Base-by-base conservation (phyloP, 1,139 yeast species). In the Debaryomyces robertsiae region DNA sequence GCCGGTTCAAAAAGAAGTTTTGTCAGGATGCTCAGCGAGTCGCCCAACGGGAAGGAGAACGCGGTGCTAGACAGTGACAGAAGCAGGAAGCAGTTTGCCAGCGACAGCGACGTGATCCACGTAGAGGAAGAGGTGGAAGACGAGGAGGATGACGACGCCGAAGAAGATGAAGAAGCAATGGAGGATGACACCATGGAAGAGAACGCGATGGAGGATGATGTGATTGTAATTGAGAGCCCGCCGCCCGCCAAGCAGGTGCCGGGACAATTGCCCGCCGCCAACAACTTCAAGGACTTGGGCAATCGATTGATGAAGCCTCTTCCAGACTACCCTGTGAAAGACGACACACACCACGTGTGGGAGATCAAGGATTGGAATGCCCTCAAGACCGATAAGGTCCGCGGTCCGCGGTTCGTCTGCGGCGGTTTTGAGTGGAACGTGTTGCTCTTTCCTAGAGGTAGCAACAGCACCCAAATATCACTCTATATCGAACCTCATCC, bases 381-480 rank as follows among this genome's bases (percentile, higher is more conserved):
- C 2, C 65, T 87, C 32, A 69, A 68, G 25, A 72, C 72, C 4
- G 74, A 73, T 24, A 69, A 70, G 46, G 84, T 48, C 74, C 83
- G 73, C 41, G 71, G 76, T 5, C 76, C 77, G 1, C 60, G 64
- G 10, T 84, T 84, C 53, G 70, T 63, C 40, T 76, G 84, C 47
- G 96, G 94, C 2, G 84, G 79, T 6, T 82, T 65, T 55, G 77
- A 78, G 38, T 90, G 95, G 89, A 81, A 84, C 51, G 61, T 89
- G 6, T 67, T 91, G 38, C 61, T 91, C 32, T 88, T 89, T 57
- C 96, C 96, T 0, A 77, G 75, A 41, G 95, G 93, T 3, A 82
- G 82, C 50, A 69, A 73, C 30, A 67, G 72, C 30, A 64, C 63
- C 40, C 49, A 50, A n/a, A 53, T 84, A 10, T 84, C 91, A 2